Base-by-base conservation (phyloP, 2,329 filamentous ascomycete genomes). In the Claviceps sp. region DNA sequence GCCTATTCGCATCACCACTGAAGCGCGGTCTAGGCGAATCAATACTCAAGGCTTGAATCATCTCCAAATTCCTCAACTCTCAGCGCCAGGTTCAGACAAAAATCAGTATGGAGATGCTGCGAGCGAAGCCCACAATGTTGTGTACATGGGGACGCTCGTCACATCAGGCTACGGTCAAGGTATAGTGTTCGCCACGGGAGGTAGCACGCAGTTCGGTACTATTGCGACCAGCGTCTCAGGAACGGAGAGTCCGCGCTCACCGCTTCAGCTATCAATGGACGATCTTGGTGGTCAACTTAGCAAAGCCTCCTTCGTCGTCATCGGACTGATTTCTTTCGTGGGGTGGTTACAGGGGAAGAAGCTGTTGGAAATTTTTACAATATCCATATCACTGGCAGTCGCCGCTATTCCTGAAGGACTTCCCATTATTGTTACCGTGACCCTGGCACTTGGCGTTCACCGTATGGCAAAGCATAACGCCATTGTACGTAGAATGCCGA, bases 341-440 rank as follows among this genome's bases (percentile, higher is more conserved):
- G 94, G 93, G 4, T 82, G 95, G 63, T 75, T 95, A 55, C 88
- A 96, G 64, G 93, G 93, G 20, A 91, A 95, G 69, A 80, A 84
- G 50, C 72, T 95, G 49, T 75, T 98, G 40, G 91, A 98, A 57
- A 94, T 98, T 62, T 98, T 98, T 62, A 95, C 93, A 34, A 96
- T 97, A 59, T 95, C 90, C 16, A 93, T 98, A 45, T 97, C 93
- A 9, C 78, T 98, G 40, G 93, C 93, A 26, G 93, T 98, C 9
- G 93, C 93, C 43, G 91, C 91, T 16, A 97, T 97, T 60, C 91
- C 91, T 0, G 91, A 97, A 71, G 93, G 93, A 20, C 75, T 98
- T 5, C 93, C 93, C 0, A 98, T 98, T 62, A 98, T 98, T 60
- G 94, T 98, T 34, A 98, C 93, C 0, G 93, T 98, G 37, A 98